Conservation (phyloP, 352 stramenopile genomes). For the Pythium periplocum region DNA sequence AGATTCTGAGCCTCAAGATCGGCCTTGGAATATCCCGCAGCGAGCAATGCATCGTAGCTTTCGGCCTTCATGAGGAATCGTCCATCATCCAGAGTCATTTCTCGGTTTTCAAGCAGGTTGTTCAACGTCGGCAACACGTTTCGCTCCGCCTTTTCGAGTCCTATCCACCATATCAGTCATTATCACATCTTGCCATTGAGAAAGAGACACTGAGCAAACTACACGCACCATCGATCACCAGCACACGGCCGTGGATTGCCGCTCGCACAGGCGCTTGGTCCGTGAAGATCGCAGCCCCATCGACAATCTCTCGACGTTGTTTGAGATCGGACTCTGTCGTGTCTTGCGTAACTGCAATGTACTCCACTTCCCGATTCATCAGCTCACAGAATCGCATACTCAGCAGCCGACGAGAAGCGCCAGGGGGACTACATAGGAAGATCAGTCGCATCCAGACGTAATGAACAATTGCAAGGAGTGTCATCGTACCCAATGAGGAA, state of each 20-base stretch:
- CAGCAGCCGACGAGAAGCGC: slow-evolving; percentile 60
- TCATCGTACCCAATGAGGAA: slow-evolving; percentile 72
- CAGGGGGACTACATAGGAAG: slow-evolving; percentile 44
- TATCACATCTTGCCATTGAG: no score
- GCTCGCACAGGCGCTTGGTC: slow-evolving; percentile 92
- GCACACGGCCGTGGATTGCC: slow-evolving; percentile 89
- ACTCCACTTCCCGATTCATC: slow-evolving; percentile 82
- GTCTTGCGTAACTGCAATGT: slow-evolving; percentile 91
- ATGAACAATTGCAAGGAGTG: background rate
- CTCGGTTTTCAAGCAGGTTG: slow-evolving; percentile 95
- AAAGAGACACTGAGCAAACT: background rate
- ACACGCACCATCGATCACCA: slow-evolving; percentile 90
- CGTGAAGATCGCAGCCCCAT: slow-evolving; percentile 76
- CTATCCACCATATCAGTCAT: slow-evolving; percentile 13
- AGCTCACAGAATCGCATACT: slow-evolving; percentile 86
- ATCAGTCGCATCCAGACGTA: background rate
- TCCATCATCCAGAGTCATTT: slow-evolving; percentile 94
- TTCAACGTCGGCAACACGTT: slow-evolving; percentile 98
- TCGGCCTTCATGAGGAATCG: slow-evolving; percentile 89
- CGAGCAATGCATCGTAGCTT: slow-evolving; percentile 66
- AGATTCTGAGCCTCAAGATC: slow-evolving; percentile 58
- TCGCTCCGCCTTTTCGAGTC: slow-evolving; percentile 92
- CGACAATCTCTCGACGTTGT: slow-evolving; percentile 73
- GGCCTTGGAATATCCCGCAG: slow-evolving; percentile 39
- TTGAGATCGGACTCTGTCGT: slow-evolving; percentile 93